Percentiles rank a stretch among this genome's conserved stretches.
phyloP scores from a whole-genome alignment of 31 red algal genomes.

The Odonthalia washingtoniensis region DNA sequence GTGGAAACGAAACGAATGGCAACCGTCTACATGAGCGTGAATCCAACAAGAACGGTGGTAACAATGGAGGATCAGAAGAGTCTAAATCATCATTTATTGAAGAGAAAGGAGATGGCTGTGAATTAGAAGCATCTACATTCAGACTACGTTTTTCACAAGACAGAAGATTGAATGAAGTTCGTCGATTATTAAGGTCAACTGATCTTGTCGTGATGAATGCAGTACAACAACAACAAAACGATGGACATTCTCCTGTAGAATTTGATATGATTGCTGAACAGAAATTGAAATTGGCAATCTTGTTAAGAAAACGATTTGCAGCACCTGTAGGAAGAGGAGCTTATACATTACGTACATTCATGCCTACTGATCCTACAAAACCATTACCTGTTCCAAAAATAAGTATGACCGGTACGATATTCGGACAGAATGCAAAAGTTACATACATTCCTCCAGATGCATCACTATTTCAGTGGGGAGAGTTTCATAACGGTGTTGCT shows the following conservation, averaged over 20 bases:
- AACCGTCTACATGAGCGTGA: no score
- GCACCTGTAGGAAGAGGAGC: slow-evolving; percentile 94
- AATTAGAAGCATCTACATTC: slow-evolving; percentile 68
- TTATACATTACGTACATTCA: slow-evolving; percentile 86
- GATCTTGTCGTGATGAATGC: slow-evolving; percentile 68
- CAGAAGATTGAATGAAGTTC: slow-evolving; percentile 80
- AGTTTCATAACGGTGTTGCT: slow-evolving; percentile 99
- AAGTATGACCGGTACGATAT: slow-evolving; percentile 60
- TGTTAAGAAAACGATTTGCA: slow-evolving; percentile 71
- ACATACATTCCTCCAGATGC: slow-evolving; percentile 55
- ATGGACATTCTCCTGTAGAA: slow-evolving; percentile 29
- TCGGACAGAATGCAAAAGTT: slow-evolving; percentile 57
- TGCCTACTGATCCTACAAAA: slow-evolving; percentile 86
- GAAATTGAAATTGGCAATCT: slow-evolving; percentile 31
- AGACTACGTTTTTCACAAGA: slow-evolving; percentile 84
- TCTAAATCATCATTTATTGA: background rate
- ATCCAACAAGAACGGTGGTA: background rate
- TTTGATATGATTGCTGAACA: slow-evolving; percentile 62
- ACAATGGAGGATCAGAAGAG: background rate
- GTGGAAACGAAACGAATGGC: background rate
- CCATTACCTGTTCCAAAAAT: slow-evolving; percentile 82
- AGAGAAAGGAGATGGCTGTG: slow-evolving; percentile 75
- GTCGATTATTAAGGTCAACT: slow-evolving; percentile 85
- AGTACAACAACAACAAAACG: slow-evolving; percentile 28
- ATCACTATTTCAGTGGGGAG: slow-evolving; percentile 82